Base-by-base conservation (phyloP, 345 rosid genomes). In the Corchorus capsularis region DNA sequence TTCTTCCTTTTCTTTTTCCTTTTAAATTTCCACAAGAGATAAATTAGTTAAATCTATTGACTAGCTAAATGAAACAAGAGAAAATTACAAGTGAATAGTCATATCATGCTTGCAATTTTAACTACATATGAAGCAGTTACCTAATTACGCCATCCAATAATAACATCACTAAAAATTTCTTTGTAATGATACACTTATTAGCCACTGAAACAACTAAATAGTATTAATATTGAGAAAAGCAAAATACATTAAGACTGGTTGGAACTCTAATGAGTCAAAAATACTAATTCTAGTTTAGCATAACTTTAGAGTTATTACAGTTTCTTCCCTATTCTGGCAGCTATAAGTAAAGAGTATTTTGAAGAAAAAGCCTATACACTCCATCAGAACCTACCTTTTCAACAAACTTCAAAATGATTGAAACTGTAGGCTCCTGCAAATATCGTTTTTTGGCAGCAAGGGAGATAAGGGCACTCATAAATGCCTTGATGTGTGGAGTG, bases 341-440 rank as follows among this genome's bases (percentile, higher is more conserved):
- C 46, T 20, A 59, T 54, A 60, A 43, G 20, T 3, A n/a, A 73
- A 60, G 41, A 49, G 52, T 5, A 60, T 54, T 50, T 52, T 56
- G 35, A 76, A 50, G 61, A 9, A 72, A 22, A 56, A 63, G 2
- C 15, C 43, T 16, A 57, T n/a, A 65, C 20, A 46, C 70, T 66
- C 34, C 13, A 69, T 74, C 14, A 70, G 56, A 39, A 39, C 27
- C 55, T 86, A 96, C 99, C 94, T 90, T 89, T 60, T 90, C 95
- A 35, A 90, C 86, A 83, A 93, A 74, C 61, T 91, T 90, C 72
- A 96, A 78, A 81, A 92, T 84, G 86, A 94, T 56, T 37, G 83
- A 82, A 74, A 90, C 92, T 72, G 90, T 91, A 75, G 99, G 93
- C 86, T 96, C 99, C 79, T 90, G 97, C 90, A 96, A 82, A 85